Base-by-base conservation (phyloP, 345 rosid species). In the Heritiera fomes region DNA sequence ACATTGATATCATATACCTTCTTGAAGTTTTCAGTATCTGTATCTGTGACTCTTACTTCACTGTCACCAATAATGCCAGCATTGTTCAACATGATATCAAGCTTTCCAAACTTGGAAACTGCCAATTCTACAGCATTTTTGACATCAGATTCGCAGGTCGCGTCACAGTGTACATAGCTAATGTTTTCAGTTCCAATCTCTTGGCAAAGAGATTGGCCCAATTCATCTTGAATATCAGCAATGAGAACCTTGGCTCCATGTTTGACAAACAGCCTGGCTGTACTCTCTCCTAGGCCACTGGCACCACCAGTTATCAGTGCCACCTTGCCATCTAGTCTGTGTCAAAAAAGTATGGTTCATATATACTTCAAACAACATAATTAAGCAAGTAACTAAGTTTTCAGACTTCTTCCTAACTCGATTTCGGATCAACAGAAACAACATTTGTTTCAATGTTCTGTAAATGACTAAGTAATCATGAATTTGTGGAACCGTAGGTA, bases 61-160 rank as follows among this genome's bases (percentile, higher is more conserved):
- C 11, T 5, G 7, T 23, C 38, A 5, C 38, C 67, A 1, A 23
- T 1, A 2, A 49, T 56, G 12, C 78, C 88, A 5, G 86, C 88
- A 5, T 85, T 85, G 38, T 81, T 81, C 28, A 83, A 75, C 86
- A 85, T 83, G 7, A 85, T 74, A 9, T 85, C 88, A 0, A 85
- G 84, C 66, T 85, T 85, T 12, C 86, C 86, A 6, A 67, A 67
- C 18, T 1, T 41, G 0, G 83, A 67, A 0, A 85, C 62, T 0
- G 83, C 78, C 4, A 47, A 43, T 14, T 86, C 68, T 0, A 83
- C 84, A 0, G 82, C 80, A 5, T 56, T 75, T 71, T 80, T 50
- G 2, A 84, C 34, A 2, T 84, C 79, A 46, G 77, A 46, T 40
- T 84, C 82, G 12, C 71, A 64, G 1, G 82, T 78, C 8, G 78